These are phyloP conservation scores for Asterella californica DNA, from an alignment of 225 moss, liverwort and hornwort species.

Conservation along the genomic window DNA sequence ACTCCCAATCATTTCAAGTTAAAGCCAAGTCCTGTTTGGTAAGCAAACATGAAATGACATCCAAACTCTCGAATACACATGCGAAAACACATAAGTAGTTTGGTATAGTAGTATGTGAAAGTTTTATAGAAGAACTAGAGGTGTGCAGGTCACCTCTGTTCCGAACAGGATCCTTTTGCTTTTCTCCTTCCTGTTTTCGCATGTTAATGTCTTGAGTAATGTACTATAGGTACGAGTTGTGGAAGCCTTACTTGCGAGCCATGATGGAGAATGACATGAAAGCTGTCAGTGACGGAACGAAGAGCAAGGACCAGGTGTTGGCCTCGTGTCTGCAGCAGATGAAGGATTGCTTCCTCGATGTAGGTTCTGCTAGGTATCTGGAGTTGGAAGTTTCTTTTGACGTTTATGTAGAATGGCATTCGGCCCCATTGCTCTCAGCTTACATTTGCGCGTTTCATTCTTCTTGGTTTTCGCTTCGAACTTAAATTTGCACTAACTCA, in stretches of 20 bases:
- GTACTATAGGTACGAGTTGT: slow-evolving; percentile 67
- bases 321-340: slow-evolving; percentile 79
- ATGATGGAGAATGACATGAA: slow-evolving; percentile 99
- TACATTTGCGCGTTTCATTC: neutral
- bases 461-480: neutral
- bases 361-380: slow-evolving; percentile 33
- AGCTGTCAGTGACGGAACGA: slow-evolving; percentile 95
- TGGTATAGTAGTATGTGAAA: neutral
- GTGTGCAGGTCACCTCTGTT: neutral
- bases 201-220: neutral
- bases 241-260: slow-evolving; percentile 96
- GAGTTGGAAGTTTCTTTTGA: neutral
- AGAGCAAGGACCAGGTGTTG: slow-evolving; percentile 84
- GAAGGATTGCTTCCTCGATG: slow-evolving; percentile 88
- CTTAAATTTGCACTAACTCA: neutral
- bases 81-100: neutral
- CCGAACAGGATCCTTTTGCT: neutral
- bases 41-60: neutral
- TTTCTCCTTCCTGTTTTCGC: neutral
- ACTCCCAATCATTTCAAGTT: neutral
- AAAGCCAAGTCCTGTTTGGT: neutral
- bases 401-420: neutral
- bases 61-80: neutral
- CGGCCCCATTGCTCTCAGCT: neutral
- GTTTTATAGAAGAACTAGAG: neutral